A percentile compares a stretch with the other conserved stretches of the same genome.
Evolutionary conservation across 257 asterid genomes (phyloP).

Genomic region (Fraxinus cuspidata): DNA sequence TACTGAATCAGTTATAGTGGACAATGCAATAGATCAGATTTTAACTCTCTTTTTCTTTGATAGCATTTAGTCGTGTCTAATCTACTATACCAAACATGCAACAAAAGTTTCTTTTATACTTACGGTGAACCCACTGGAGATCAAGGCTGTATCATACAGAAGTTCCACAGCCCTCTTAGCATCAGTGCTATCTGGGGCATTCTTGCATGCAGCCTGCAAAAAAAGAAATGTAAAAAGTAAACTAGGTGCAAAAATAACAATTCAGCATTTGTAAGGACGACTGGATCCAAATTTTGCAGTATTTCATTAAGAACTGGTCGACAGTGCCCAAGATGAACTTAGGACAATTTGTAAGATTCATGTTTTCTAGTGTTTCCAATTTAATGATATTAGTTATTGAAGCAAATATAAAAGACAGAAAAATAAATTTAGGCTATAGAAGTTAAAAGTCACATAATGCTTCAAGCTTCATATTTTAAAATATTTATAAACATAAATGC

Average conservation of each 20-base stretch:
- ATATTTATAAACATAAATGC: too few relatives aligned
- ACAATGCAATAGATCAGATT: background rate
- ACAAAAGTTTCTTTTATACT: slow-evolving; percentile 22
- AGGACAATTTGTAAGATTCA: background rate
- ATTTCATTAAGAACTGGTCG: background rate
- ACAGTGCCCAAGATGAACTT: background rate
- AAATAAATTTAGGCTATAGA: slow-evolving; percentile 53
- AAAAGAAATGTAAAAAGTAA: background rate
- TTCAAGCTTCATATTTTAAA: slow-evolving; percentile 2
- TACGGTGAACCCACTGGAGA: slow-evolving; percentile 97
- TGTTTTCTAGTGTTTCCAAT: background rate
- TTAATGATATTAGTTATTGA: background rate
- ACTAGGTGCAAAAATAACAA: background rate
- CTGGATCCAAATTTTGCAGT: background rate
- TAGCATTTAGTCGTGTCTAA: background rate
- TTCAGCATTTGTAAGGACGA: slow-evolving; percentile 34
- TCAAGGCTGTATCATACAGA: slow-evolving; percentile 82
- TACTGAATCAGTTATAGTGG: background rate
- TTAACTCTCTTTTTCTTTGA: background rate
- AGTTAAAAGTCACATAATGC: slow-evolving; percentile 45
- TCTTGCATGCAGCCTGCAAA: slow-evolving; percentile 96
- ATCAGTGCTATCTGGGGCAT: slow-evolving; percentile 79
- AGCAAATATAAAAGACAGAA: background rate
- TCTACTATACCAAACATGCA: background rate
- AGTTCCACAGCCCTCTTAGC: slow-evolving; percentile 94